Evolutionary conservation across 176 grass and related monocot genomes (phyloP).

Genomic region (Oryza longistaminata): DNA sequence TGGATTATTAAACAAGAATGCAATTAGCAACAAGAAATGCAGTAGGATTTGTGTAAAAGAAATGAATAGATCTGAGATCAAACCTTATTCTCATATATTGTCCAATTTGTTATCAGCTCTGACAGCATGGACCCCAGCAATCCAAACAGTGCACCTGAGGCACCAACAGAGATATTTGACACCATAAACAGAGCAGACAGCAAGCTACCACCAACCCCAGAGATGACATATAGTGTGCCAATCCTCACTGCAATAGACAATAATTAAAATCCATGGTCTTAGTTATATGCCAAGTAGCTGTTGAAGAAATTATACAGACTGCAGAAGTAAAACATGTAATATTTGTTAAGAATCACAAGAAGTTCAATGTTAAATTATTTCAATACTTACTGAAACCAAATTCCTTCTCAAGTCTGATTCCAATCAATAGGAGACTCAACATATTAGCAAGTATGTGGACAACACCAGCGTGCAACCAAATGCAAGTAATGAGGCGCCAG

Average conservation of each 20-base stretch:
- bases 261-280: constrained; percentile 24
- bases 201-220: constrained; percentile 89
- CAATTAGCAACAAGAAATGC: constrained; percentile 33
- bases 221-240: constrained; percentile 76
- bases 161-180: constrained; percentile 86
- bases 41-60: background rate
- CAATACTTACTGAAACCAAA: constrained; percentile 80
- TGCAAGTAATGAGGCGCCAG: constrained; percentile 89
- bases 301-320: background rate
- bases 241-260: constrained; percentile 68
- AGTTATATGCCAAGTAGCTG: constrained; percentile 8
- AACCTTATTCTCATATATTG: constrained; percentile 96
- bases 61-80: constrained; percentile 2
- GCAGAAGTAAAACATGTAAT: background rate
- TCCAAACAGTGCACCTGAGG: constrained; percentile 97
- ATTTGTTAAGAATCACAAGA: background rate
- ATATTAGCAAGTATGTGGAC: constrained; percentile 91
- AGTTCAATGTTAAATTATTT: background rate
- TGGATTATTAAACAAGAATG: constrained; percentile 38
- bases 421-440: constrained; percentile 84
- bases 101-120: constrained; percentile 98
- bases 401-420: constrained; percentile 89
- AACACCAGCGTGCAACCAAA: constrained; percentile 95
- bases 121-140: constrained; percentile 92
- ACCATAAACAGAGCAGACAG: constrained; percentile 87